A percentile compares a stretch with the other conserved stretches of the same genome.
phyloP scores from a whole-genome alignment of 805 yeast genomes.

The Starmerella bombicola region DNA sequence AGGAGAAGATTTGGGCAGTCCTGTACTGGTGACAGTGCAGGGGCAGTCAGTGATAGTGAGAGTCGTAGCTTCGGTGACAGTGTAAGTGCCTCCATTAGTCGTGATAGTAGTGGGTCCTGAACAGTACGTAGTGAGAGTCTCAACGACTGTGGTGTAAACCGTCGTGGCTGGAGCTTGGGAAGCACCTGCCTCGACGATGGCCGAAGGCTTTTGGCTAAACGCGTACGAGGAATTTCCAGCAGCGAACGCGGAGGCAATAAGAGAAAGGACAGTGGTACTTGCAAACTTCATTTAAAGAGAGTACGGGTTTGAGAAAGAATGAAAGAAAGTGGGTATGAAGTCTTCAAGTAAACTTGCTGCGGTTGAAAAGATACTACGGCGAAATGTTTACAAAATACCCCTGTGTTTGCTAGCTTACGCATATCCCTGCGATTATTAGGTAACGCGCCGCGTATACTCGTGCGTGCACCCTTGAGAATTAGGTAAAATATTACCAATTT shows the following conservation, averaged over 20 bases:
- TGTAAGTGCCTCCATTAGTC: slow-evolving; percentile 28
- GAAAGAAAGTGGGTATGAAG: too few species aligned
- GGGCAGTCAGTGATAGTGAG: slow-evolving; percentile 79
- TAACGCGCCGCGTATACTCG: too few species aligned
- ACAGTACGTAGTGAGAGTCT: slow-evolving; percentile 59
- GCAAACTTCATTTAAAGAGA: slow-evolving; percentile 5
- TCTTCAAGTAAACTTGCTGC: too few species aligned
- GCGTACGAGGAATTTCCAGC: slow-evolving; percentile 5
- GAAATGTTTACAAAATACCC: too few species aligned
- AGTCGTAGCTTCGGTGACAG: slow-evolving; percentile 64
- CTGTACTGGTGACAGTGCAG: slow-evolving; percentile 47
- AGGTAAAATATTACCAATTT: too few species aligned
- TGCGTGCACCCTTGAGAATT: too few species aligned
- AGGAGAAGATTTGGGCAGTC: background rate
- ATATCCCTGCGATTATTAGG: too few species aligned
- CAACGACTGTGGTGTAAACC: slow-evolving; percentile 16
- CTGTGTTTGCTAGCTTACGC: too few species aligned
- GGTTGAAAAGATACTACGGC: too few species aligned
- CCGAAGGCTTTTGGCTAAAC: slow-evolving; percentile 3
- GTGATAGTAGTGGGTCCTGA: slow-evolving; percentile 53
- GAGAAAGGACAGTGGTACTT: slow-evolving; percentile 4
- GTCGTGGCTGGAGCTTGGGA: background rate
- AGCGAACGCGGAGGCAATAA: slow-evolving; percentile 4
- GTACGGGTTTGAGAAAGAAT: background rate
- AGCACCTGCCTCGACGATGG: background rate